These are phyloP conservation scores for Boletus tylopilopsis DNA, from an alignment of 768 basidiomycete genomes.

Conservation along the genomic window DNA sequence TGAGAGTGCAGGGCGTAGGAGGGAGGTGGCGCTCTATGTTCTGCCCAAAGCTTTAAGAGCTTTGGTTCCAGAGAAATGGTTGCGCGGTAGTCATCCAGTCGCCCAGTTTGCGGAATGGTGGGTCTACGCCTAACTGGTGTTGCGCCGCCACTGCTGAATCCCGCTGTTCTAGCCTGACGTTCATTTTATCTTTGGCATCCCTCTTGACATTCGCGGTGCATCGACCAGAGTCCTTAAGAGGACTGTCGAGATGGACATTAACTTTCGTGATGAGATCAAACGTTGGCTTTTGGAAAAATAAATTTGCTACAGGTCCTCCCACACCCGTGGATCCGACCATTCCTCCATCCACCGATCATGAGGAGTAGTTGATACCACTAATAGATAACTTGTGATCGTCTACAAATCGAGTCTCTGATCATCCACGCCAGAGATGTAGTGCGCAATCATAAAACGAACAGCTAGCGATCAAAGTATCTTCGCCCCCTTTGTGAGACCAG, in stretches of 20 bases:
- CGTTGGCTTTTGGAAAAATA: slow-evolving; percentile 48
- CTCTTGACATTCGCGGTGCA: slow-evolving; percentile 63
- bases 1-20: slow-evolving; percentile 65
- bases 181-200: slow-evolving; percentile 60
- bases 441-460: slow-evolving; percentile 96
- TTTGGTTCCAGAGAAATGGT: slow-evolving; percentile 53
- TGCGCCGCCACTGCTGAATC: slow-evolving; percentile 12
- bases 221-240: slow-evolving; percentile 61
- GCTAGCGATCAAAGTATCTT: slow-evolving; percentile 64
- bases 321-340: slow-evolving; percentile 2
- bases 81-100: slow-evolving; percentile 40
- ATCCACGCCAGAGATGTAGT: slow-evolving; percentile 77
- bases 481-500: slow-evolving; percentile 59
- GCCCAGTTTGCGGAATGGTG: slow-evolving; percentile 53
- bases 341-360: neutral
- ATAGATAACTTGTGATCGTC: neutral
- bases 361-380: neutral
- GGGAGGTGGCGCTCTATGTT: slow-evolving; percentile 80
- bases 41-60: slow-evolving; percentile 67
- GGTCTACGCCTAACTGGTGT: slow-evolving; percentile 10
- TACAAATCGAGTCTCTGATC: slow-evolving; percentile 14
- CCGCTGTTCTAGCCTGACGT: slow-evolving; percentile 43
- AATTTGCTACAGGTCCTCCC: slow-evolving; percentile 11
- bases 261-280: slow-evolving; percentile 61
- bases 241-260: slow-evolving; percentile 69